Evolutionary conservation across 2,329 filamentous ascomycete genomes (phyloP).

Genomic region (Gliomastix tumulicola): DNA sequence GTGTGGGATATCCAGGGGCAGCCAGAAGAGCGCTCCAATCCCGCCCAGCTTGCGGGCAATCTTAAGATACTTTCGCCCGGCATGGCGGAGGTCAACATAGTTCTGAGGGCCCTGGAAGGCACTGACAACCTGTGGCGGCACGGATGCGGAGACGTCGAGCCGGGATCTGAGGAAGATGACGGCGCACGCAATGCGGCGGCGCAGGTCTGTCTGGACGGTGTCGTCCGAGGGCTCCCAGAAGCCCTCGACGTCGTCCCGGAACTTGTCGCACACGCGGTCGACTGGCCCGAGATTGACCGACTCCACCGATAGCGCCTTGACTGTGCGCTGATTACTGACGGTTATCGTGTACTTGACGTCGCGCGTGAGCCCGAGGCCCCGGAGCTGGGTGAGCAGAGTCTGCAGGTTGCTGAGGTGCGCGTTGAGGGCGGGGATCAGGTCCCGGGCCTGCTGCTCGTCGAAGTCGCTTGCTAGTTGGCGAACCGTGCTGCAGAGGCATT

Average conservation of each 20-base stretch:
- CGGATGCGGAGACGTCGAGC: conserved; percentile 10
- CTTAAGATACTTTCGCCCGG: conserved; percentile 24
- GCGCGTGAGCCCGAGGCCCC: conserved; percentile 15
- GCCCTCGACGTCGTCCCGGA: conserved; percentile 6
- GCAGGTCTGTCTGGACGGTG: conserved; percentile 12
- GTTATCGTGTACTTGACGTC: conserved; percentile 20
- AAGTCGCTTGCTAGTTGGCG: conserved; percentile 11
- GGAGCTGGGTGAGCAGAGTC: conserved; percentile 16
- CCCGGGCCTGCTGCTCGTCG: conserved; percentile 11
- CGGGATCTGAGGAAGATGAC: conserved; percentile 19
- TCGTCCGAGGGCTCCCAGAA: conserved; percentile 15
- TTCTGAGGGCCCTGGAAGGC: conserved; percentile 12
- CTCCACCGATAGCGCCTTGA: conserved; percentile 16
- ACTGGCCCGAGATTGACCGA: conserved; percentile 8
- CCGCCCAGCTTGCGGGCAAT: conserved; percentile 18
- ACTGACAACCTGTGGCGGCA: conserved; percentile 11
- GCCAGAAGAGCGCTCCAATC: conserved; percentile 21
- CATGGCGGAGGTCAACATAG: conserved; percentile 17
- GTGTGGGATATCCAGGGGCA: conserved; percentile 19
- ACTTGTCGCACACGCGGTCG: conserved; percentile 7
- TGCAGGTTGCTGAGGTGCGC: conserved; percentile 16
- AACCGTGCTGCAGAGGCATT: conserved; percentile 13
- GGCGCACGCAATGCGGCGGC: conserved; percentile 18
- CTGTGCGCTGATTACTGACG: conserved; percentile 19
- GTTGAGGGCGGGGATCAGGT: conserved; percentile 14